Evolutionary conservation across 768 basidiomycete species (phyloP).

Genomic region (Artomyces pyxidatus): DNA sequence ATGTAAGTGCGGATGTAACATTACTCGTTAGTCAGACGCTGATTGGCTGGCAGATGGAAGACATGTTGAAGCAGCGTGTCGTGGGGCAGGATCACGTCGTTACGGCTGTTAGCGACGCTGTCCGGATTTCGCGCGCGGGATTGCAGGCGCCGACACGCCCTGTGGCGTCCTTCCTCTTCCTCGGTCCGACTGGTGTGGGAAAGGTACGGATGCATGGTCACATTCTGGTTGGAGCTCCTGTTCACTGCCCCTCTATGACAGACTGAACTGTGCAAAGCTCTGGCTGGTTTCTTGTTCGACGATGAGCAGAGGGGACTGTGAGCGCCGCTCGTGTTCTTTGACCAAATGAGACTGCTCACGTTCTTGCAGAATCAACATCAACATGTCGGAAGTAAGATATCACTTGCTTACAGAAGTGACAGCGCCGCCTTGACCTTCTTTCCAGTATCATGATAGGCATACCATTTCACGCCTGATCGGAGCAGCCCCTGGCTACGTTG

Average conservation of each 20-base stretch:
- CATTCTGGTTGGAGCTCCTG: background rate
- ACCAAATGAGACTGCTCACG: no score
- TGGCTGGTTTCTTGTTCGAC: conserved; percentile 85
- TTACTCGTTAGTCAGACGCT: background rate
- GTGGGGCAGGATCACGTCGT: conserved; percentile 93
- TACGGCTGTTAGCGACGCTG: conserved; percentile 77
- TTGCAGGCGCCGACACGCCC: conserved; percentile 84
- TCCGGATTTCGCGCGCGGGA: conserved; percentile 88
- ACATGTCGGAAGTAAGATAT: conserved; percentile 71
- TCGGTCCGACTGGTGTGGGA: conserved; percentile 84
- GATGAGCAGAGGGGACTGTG: conserved; percentile 82
- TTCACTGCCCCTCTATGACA: conserved; percentile 22
- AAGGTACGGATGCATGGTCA: conserved; percentile 37
- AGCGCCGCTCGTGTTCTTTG: no score
- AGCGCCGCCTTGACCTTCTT: conserved; percentile 1
- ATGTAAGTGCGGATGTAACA: conserved; percentile 41
- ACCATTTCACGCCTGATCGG: conserved; percentile 88
- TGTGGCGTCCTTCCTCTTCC: conserved; percentile 87
- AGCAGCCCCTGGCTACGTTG: conserved; percentile 87
- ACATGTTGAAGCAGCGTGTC: conserved; percentile 59
- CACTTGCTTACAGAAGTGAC: background rate
- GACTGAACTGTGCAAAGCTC: conserved; percentile 85
- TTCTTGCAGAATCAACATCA: conserved; percentile 69
- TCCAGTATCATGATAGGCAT: conserved; percentile 85
- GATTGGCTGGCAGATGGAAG: conserved; percentile 66